Conservation (phyloP, 148 eudicot genomes). For the Diospyros lotus region DNA sequence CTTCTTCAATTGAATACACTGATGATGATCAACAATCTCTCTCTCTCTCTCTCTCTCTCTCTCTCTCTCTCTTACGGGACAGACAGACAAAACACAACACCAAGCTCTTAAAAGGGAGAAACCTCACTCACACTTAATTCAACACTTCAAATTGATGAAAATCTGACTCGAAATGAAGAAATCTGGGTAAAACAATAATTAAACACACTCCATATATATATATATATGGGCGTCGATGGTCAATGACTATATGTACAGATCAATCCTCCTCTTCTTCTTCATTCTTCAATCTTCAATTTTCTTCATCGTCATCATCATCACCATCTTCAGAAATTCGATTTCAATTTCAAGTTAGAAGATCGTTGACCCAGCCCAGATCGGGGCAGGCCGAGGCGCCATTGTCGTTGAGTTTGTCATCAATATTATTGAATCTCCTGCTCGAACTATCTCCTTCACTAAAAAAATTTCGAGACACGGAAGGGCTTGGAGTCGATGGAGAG, state of each 20-base stretch:
- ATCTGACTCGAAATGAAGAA: neutral
- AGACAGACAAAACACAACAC: neutral
- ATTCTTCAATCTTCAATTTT: neutral
- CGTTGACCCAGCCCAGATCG: conserved; percentile 88
- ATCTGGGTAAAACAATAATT: neutral
- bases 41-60: too few relatives aligned
- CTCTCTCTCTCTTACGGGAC: too few relatives aligned
- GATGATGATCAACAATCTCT: too few relatives aligned
- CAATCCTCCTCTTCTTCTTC: neutral
- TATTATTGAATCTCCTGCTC: conserved; percentile 8
- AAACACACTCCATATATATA: conserved; percentile 6
- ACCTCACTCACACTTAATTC: neutral
- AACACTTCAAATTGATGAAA: neutral
- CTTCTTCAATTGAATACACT: too few relatives aligned
- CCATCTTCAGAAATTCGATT: neutral
- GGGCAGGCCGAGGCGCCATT: conserved; percentile 35
- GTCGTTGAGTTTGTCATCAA: conserved; percentile 27
- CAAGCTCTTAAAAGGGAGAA: neutral
- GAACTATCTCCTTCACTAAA: conserved; percentile 16
- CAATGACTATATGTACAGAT: neutral
- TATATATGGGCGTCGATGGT: neutral
- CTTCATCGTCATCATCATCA: conserved; percentile 9
- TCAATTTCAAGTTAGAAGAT: conserved; percentile 42
- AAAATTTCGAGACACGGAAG: conserved; percentile 23
- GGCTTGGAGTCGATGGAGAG: conserved; percentile 37